Evolutionary conservation across 164 flowering plant species (phyloP).

Genomic region (Vitis labrusca): DNA sequence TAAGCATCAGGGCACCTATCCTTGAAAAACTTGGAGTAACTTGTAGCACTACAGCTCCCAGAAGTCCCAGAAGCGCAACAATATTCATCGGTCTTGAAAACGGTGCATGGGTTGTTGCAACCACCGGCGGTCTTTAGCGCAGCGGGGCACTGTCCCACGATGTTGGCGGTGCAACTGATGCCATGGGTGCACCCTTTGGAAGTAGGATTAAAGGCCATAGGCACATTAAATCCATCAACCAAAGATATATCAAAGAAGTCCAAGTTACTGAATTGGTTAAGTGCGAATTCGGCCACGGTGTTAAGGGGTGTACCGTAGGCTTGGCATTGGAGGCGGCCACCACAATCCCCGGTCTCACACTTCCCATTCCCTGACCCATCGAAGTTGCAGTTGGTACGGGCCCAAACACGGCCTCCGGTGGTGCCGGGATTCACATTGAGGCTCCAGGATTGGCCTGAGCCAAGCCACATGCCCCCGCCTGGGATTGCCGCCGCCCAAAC

Average conservation of each 20-base stretch:
- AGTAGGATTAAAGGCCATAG: slow-evolving; percentile 27
- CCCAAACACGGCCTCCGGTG: no score
- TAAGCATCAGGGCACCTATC: no score
- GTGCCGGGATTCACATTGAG: no score
- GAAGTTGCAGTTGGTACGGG: background rate
- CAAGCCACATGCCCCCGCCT: no score
- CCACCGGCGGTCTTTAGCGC: no score
- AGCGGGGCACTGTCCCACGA: slow-evolving; percentile 34
- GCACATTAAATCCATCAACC: slow-evolving; percentile 33
- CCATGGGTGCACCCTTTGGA: slow-evolving; percentile 14
- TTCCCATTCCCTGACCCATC: slow-evolving; percentile 13
- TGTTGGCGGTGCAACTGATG: slow-evolving; percentile 21
- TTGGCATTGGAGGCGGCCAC: slow-evolving; percentile 13
- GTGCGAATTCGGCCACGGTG: slow-evolving; percentile 28
- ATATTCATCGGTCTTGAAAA: slow-evolving; percentile 45
- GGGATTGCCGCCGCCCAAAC: no score
- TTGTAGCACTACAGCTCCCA: no score
- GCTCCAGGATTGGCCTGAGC: no score
- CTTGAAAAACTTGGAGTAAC: no score
- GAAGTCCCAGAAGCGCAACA: slow-evolving; percentile 35
- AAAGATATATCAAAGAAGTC: slow-evolving; percentile 31
- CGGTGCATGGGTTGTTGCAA: slow-evolving; percentile 60
- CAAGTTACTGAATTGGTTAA: slow-evolving; percentile 15
- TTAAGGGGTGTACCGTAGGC: slow-evolving; percentile 26
- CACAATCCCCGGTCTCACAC: slow-evolving; percentile 29